phyloP scores from a whole-genome alignment of 768 basidiomycete genomes.

The Amylocystis lapponica region DNA sequence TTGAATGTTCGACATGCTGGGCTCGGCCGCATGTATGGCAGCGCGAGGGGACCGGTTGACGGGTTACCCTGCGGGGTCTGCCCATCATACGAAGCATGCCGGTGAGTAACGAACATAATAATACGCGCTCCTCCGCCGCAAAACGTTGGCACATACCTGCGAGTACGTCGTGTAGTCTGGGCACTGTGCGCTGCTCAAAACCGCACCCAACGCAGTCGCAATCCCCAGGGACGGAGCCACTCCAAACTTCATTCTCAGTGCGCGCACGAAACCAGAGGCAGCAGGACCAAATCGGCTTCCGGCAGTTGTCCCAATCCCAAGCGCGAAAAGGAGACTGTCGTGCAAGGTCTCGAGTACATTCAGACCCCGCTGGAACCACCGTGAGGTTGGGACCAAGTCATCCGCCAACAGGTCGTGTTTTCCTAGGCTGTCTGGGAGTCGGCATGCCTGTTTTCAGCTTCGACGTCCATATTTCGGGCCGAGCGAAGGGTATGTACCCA shows the following conservation, averaged over 20 bases:
- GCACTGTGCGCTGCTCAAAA: slow-evolving; percentile 32
- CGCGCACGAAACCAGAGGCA: no score
- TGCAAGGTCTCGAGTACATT: neutral
- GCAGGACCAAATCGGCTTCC: no score
- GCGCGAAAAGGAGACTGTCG: neutral
- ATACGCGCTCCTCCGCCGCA: slow-evolving; percentile 14
- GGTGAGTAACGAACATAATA: neutral
- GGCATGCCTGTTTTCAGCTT: neutral
- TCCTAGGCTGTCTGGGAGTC: neutral
- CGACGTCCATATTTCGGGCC: neutral
- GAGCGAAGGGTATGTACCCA: slow-evolving; percentile 1
- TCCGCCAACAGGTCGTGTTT: no score
- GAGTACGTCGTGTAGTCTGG: slow-evolving; percentile 61
- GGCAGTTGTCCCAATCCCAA: neutral
- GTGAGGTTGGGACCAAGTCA: no score
- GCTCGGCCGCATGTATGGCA: slow-evolving; percentile 71
- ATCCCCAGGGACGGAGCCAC: slow-evolving; percentile 12
- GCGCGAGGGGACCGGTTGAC: slow-evolving; percentile 52
- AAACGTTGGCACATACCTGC: slow-evolving; percentile 29
- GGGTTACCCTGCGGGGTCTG: slow-evolving; percentile 55
- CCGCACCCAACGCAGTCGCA: slow-evolving; percentile 19
- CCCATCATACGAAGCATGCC: neutral
- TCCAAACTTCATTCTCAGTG: slow-evolving; percentile 21
- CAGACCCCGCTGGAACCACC: no score
- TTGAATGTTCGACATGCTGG: slow-evolving; percentile 72